Percentiles rank a stretch among this genome's conserved stretches.
Evolutionary conservation across 2,329 filamentous ascomycete species (phyloP).

Genomic region (Verticillium tricorpus): DNA sequence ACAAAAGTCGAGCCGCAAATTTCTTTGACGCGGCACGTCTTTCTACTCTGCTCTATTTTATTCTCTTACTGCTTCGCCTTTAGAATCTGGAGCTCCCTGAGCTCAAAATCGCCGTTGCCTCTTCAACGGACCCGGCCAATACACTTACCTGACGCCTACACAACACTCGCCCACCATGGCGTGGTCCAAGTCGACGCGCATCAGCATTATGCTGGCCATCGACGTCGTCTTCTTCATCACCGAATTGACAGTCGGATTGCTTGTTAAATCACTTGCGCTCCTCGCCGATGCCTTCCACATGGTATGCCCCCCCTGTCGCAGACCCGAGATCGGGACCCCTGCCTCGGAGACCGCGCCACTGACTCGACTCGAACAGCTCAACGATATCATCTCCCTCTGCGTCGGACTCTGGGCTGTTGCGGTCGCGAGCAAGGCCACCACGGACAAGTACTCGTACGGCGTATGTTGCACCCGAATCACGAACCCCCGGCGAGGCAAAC

Average conservation of each 20-base stretch:
- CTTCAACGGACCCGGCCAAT: not conserved
- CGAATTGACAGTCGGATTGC: conserved; percentile 80
- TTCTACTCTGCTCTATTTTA: not conserved
- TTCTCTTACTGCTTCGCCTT: conserved; percentile 4
- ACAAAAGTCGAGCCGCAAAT: not conserved
- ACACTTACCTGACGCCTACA: too few relatives aligned
- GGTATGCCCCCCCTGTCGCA: conserved; percentile 45
- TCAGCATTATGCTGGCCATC: conserved; percentile 87
- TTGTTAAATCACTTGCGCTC: conserved; percentile 85
- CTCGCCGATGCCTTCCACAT: conserved; percentile 98
- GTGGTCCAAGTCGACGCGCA: conserved; percentile 88
- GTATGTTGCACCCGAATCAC: conserved; percentile 44
- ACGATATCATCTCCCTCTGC: conserved; percentile 91
- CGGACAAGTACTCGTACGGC: conserved; percentile 92
- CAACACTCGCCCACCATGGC: conserved; percentile 51
- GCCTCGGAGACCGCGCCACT: conserved; percentile 1
- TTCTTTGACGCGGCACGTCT: not conserved
- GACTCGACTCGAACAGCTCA: conserved; percentile 54
- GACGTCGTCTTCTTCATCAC: conserved; percentile 87
- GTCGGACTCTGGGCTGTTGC: conserved; percentile 95
- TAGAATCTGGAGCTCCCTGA: conserved; percentile 3
- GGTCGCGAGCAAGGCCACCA: conserved; percentile 77
- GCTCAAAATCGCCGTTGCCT: not conserved
- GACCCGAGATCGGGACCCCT: not conserved
- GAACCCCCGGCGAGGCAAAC: not conserved